These are phyloP conservation scores for Suillus tomentosus DNA, from an alignment of 768 basidiomycete species.

Conservation along the genomic window DNA sequence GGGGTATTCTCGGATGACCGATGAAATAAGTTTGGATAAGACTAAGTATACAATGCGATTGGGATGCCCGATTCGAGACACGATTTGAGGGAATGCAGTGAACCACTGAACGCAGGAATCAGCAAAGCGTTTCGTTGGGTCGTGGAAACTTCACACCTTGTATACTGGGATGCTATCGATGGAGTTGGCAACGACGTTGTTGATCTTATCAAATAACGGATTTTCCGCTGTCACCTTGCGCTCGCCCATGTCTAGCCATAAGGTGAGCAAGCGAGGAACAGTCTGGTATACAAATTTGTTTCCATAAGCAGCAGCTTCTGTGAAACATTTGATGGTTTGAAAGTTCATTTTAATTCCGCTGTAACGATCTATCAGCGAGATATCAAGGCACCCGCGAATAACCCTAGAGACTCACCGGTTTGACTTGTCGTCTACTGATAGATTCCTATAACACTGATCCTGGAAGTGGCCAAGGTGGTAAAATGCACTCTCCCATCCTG, in stretches of 20 bases:
- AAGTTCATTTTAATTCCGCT: constrained; percentile 68
- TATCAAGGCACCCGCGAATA: not conserved
- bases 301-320: constrained; percentile 72
- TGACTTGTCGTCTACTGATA: constrained; percentile 54
- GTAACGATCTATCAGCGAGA: constrained; percentile 7
- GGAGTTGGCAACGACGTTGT: constrained; percentile 52
- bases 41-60: constrained; percentile 60
- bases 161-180: constrained; percentile 70
- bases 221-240: constrained; percentile 25
- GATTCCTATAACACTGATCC: constrained; percentile 68
- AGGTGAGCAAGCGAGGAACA: constrained; percentile 87
- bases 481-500: constrained; percentile 78
- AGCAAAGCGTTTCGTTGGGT: constrained; percentile 1
- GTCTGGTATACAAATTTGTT: constrained; percentile 97
- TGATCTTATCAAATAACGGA: constrained; percentile 56
- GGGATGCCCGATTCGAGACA: constrained; percentile 85
- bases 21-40: constrained; percentile 65
- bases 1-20: constrained; percentile 81
- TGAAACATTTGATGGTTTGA: constrained; percentile 66
- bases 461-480: constrained; percentile 90
- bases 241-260: constrained; percentile 94
- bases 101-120: constrained; percentile 67
- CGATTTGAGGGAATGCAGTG: constrained; percentile 95
- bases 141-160: constrained; percentile 54
- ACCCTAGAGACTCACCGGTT: constrained; percentile 40